A percentile compares a stretch with the other conserved stretches of the same genome.
Evolutionary conservation across 108 stramenopile species (phyloP).

Genomic region (Conticribra guillardii): DNA sequence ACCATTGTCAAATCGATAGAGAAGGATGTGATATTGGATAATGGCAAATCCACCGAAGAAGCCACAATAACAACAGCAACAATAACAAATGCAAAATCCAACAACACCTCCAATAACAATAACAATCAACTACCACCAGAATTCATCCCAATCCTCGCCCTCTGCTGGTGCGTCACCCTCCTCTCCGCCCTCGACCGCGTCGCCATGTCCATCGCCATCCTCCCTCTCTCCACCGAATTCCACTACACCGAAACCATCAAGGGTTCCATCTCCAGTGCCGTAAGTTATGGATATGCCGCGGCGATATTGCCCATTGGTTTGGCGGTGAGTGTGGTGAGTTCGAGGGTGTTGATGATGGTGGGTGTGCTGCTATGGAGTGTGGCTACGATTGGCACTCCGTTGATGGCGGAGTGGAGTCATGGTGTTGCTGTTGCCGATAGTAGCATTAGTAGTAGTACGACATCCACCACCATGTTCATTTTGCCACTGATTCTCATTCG

Average conservation of each 20-base stretch:
- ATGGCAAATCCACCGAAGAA: too few species aligned
- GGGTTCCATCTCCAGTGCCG: conserved; percentile 80
- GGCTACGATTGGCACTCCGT: conserved; percentile 74
- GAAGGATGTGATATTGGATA: too few species aligned
- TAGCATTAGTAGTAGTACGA: too few species aligned
- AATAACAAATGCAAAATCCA: too few species aligned
- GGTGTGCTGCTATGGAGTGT: conserved; percentile 75
- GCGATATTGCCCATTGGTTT: conserved; percentile 80
- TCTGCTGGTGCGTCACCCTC: conserved; percentile 67
- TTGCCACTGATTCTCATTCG: conserved; percentile 62
- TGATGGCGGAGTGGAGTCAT: conserved; percentile 43
- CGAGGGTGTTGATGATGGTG: conserved; percentile 58
- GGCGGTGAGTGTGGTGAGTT: conserved; percentile 54
- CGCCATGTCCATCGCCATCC: conserved; percentile 89
- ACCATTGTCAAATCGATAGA: too few species aligned
- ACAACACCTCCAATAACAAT: background rate
- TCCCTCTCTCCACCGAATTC: conserved; percentile 84
- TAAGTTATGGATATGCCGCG: conserved; percentile 84
- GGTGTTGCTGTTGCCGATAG: conserved; percentile 4
- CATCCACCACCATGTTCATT: conserved; percentile 41
- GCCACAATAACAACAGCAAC: too few species aligned
- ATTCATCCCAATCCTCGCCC: conserved; percentile 47
- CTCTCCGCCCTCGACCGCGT: conserved; percentile 81
- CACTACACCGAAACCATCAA: conserved; percentile 80
- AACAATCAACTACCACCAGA: conserved; percentile 13